phyloP scores from a whole-genome alignment of 352 stramenopile species.

The Phytophthora tubulina region DNA sequence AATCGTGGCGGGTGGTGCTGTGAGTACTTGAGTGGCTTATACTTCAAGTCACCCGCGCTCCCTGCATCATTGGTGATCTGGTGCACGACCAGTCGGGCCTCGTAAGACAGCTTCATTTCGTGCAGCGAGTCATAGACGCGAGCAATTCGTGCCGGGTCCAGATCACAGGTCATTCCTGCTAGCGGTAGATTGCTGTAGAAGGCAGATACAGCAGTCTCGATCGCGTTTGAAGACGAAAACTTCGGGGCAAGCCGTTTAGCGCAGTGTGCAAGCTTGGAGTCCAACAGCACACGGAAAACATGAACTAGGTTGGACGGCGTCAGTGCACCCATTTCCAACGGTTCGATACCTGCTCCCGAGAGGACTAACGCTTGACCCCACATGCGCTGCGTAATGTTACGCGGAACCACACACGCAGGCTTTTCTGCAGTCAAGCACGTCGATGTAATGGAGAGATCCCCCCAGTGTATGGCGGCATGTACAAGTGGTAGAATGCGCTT shows the following conservation, averaged over 20 bases:
- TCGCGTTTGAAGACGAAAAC: constrained; percentile 50
- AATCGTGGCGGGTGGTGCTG: constrained; percentile 57
- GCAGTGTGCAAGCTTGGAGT: constrained; percentile 42
- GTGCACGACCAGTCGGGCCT: constrained; percentile 69
- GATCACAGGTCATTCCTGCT: constrained; percentile 73
- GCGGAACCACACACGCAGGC: constrained; percentile 60
- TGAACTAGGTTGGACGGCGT: constrained; percentile 52
- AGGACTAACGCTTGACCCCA: constrained; percentile 65
- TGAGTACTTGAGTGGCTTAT: constrained; percentile 83
- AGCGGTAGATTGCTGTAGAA: constrained; percentile 78
- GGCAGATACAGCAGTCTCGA: constrained; percentile 58
- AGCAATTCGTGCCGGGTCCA: constrained; percentile 70
- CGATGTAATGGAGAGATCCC: constrained; percentile 64
- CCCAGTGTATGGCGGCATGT: constrained; percentile 59
- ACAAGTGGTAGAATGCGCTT: constrained; percentile 53
- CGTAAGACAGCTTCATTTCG: constrained; percentile 82
- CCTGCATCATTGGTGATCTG: constrained; percentile 46
- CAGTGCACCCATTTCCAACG: constrained; percentile 58
- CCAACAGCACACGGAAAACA: constrained; percentile 52
- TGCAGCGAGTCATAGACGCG: constrained; percentile 70
- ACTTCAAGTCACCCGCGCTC: constrained; percentile 62
- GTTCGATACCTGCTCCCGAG: constrained; percentile 50
- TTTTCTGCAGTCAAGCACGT: constrained; percentile 56
- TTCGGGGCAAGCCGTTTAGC: constrained; percentile 51
- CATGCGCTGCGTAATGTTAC: constrained; percentile 54